Evolutionary conservation across 1,139 yeast genomes (phyloP), one percentile per base, ranked within the genome.

Genomic region (Candida pseudoviswanathii): DNA sequence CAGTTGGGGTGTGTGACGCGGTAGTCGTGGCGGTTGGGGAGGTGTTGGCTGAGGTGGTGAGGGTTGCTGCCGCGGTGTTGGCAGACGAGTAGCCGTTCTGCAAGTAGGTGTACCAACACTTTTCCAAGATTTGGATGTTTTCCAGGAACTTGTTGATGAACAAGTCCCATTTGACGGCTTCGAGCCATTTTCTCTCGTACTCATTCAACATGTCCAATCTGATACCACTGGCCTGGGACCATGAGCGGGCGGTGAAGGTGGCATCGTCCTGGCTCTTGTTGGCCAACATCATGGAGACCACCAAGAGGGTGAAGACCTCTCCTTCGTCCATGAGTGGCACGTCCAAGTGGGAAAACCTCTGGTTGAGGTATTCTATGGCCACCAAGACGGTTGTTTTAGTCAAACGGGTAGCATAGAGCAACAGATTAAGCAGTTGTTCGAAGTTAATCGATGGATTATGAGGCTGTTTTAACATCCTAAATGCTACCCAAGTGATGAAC

Each of bases 191-290:
- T 51, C 80, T 80, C 71, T 94, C 99, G 55, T 82, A 73, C 25
- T 67, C 63, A 60, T 92, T 90, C 54, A 94, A 75, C 37, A 77
- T 71, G 2, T 61, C 61, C 48, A 89, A 76, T 11, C 81, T 71
- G 55, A 94, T 78, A 26, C 96, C 96, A 10, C 97, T 89, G 24
- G 97, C 98, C 50, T 91, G 94, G 43, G 91, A 81, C 99, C 99
- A 94, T 7, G 97, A 90, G 63, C 85, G 85, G 71, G 92, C 94
- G 53, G 96, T 91, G 63, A 94, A 94, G 26, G 98, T 94, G 70
- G 92, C 91, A 71, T 94, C 99, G 67, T 94, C 98, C 64, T 92
- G 91, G 66, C 91, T 89, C 70, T 94, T 94, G 73, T 94, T 94
- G 42, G 97, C 96, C 55, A 94, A 75, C 38, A 94, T 81, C 44